Evolutionary conservation across 306 rosid species (phyloP).

Genomic region (Senna tora): DNA sequence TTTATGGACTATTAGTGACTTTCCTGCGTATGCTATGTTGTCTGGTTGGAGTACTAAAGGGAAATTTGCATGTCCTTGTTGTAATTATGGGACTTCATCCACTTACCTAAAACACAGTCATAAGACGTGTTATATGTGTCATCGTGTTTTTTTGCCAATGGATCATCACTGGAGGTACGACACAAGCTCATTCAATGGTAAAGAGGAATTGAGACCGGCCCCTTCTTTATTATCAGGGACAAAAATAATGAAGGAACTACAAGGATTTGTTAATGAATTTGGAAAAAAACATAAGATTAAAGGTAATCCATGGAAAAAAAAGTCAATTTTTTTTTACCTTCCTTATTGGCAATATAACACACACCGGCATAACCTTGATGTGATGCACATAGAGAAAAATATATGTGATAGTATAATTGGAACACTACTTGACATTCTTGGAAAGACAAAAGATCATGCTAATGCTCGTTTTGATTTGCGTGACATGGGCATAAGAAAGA

Average conservation of each 20-base stretch:
- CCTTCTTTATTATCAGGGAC: background rate
- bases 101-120: background rate
- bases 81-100: background rate
- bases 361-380: no score
- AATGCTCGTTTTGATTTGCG: no score
- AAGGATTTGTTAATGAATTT: background rate
- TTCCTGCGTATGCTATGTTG: background rate
- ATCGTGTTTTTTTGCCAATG: background rate
- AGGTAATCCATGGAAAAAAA: background rate
- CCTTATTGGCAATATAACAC: no score
- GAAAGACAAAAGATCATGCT: no score
- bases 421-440: no score
- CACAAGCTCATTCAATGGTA: background rate
- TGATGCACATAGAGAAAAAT: no score
- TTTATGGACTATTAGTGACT: background rate
- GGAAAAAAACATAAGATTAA: background rate
- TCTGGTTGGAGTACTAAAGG: background rate
- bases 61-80: background rate
- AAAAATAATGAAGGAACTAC: background rate
- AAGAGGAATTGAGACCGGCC: background rate
- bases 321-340: no score
- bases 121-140: background rate
- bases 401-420: no score
- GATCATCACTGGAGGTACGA: background rate
- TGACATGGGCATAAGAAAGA: no score